Evolutionary conservation across 2,329 filamentous ascomycete species (phyloP), one percentile per base, ranked within the genome.

Genomic region (Colletotrichum zoysiae): DNA sequence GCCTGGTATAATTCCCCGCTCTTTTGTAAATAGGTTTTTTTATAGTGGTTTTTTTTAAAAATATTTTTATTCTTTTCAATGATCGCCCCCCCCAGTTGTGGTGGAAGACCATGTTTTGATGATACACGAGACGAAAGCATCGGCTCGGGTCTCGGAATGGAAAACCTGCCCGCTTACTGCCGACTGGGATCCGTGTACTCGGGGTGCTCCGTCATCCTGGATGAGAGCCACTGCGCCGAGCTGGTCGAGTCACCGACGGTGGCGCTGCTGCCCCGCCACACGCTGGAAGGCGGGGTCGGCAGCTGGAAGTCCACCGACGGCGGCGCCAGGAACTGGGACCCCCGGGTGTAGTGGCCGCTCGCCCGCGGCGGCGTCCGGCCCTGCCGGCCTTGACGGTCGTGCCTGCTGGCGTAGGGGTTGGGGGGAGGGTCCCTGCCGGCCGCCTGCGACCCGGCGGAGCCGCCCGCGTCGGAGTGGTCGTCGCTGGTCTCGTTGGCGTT

Each of bases 161-260:
- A 38, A 38, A 38, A 12, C 12, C 38, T 9, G 38, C 38, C 11
- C 38, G 38, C 40, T 53, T 53, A 4, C 60, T 63, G 50, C 23
- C 18, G 35, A 2, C 38, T 44, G 35, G 23, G 23, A 18, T 58
- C 59, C 11, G 69, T 59, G 7, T 69, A 48, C 14, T 53, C 69
- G 6, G 65, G 65, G 20, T 71, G 70, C 33, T 65, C 65, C 30
- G 59, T 51, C 70, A 70, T 71, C 30, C 40, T 64, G 14, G 51
- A 64, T 20, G 65, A 71, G 1, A 71, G 46, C 69, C 69, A 71
- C 65, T 64, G 70, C 40, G 59, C 59, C 30, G 70, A 69, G 40
- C 65, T 30, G 18, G 44, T 46, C 20, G 8, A 59, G 59, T 70
- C 5, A 65, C 59, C 3, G 59, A 33, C 7, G 55, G 38, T 18